A percentile compares a stretch with the other conserved stretches of the same genome.
These are phyloP conservation scores for Botryotinia narcissicola DNA, from an alignment of 2,329 filamentous ascomycete species.

Conservation along the genomic window DNA sequence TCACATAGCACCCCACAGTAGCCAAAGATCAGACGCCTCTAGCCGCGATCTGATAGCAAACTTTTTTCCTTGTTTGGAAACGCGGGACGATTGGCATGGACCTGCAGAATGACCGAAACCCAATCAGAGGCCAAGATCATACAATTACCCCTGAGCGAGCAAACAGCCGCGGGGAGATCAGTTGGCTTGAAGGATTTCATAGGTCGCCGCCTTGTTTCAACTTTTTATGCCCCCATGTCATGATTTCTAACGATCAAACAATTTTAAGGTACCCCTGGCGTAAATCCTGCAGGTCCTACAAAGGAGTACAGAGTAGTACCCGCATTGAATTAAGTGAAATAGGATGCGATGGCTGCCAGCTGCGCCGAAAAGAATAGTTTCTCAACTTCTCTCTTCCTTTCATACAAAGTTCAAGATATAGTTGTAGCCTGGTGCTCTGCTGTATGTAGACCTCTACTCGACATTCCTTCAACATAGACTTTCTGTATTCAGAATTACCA, in stretches of 20 bases:
- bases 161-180: slow-evolving; percentile 7
- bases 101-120: not conserved
- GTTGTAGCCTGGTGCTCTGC: slow-evolving; percentile 15
- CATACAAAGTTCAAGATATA: not conserved
- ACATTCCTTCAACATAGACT: not conserved
- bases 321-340: slow-evolving; percentile 2
- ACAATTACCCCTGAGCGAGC: not conserved
- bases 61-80: not conserved
- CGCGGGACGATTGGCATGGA: not conserved
- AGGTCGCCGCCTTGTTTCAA: slow-evolving; percentile 13
- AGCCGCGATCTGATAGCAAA: slow-evolving; percentile 9
- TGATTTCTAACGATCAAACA: not conserved
- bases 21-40: slow-evolving; percentile 16
- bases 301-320: slow-evolving; percentile 10
- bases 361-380: slow-evolving; percentile 8
- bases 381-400: slow-evolving; percentile 9
- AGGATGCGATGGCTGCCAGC: slow-evolving; percentile 14
- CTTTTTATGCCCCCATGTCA: slow-evolving; percentile 5
- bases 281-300: slow-evolving; percentile 12
- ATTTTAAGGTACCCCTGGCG: not conserved
- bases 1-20: not conserved
- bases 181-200: not conserved
- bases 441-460: slow-evolving; percentile 8
- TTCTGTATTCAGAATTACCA: slow-evolving; percentile 15
- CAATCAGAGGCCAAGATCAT: slow-evolving; percentile 5